Evolutionary conservation across 352 stramenopile species (phyloP).

Genomic region (Aphanomyces cochlioides): DNA sequence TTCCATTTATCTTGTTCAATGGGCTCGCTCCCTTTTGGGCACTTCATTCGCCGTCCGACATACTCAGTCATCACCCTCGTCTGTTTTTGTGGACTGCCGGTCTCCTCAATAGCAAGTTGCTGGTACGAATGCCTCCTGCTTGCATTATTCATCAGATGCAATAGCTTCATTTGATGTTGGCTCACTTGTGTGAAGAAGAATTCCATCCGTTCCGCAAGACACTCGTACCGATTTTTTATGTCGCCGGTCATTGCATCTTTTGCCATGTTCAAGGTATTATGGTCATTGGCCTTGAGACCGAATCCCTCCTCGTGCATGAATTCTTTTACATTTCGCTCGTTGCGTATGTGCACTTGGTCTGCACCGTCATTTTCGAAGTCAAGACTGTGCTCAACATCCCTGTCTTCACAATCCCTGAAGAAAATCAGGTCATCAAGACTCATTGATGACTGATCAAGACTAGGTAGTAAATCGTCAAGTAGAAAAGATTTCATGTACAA

Average conservation of each 20-base stretch:
- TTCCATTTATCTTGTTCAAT: slow-evolving; percentile 74
- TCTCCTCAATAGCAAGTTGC: slow-evolving; percentile 84
- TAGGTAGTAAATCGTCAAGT: not conserved
- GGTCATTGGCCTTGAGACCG: slow-evolving; percentile 60
- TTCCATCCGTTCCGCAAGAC: slow-evolving; percentile 88
- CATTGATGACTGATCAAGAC: slow-evolving; percentile 2
- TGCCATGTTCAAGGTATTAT: slow-evolving; percentile 80
- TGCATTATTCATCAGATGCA: not conserved
- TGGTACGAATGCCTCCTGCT: slow-evolving; percentile 43
- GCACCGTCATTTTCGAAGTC: slow-evolving; percentile 83
- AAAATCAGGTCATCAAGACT: slow-evolving; percentile 8
- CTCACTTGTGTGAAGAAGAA: slow-evolving; percentile 80
- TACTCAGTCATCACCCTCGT: slow-evolving; percentile 68
- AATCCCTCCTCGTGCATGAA: slow-evolving; percentile 76
- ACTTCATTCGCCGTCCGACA: slow-evolving; percentile 64
- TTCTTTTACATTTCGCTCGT: slow-evolving; percentile 86
- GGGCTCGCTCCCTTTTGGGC: slow-evolving; percentile 63
- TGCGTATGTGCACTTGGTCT: slow-evolving; percentile 82
- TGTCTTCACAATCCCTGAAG: slow-evolving; percentile 67
- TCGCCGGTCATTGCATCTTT: slow-evolving; percentile 76
- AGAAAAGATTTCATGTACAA: not conserved
- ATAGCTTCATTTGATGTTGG: slow-evolving; percentile 85
- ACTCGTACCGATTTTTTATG: slow-evolving; percentile 86
- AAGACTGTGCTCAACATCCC: slow-evolving; percentile 78
- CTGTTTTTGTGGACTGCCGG: slow-evolving; percentile 86